Base-by-base conservation (phyloP, 495 filamentous ascomycete species). In the Astrocystis sublimbata region DNA sequence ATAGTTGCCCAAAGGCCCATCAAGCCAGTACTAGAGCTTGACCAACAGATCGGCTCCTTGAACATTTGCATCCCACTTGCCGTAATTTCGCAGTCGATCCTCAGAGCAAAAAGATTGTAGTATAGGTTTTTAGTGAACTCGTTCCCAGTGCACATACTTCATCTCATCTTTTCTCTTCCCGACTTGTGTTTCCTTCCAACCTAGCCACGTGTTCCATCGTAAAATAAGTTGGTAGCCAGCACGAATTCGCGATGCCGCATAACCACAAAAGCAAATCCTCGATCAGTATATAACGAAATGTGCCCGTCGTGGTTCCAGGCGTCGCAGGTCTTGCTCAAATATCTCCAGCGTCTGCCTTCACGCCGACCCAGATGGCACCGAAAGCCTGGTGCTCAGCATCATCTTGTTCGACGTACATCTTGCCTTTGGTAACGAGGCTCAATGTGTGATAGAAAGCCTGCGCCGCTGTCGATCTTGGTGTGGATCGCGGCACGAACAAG, bases 401-500 rank as follows among this genome's bases (percentile, higher is more conserved):
- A 1, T 81, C 76, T 67, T 90, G 88, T 65, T 76, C 66, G 3
- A 89, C 81, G 31, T 73, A 67, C 41, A 90, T 65, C 52, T 85
- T 67, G 1, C 79, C 81, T 75, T 85, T 89, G 9, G 86, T 91
- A 9, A 83, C 87, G 7, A 93, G 84, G 17, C 83, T 78, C 15
- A 96, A 81, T 12, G 86, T 79, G 73, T 93, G 87, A 72, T 89
- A 83, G 60, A 96, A 80, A 1, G 81, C 91, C 66, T 92, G 89
- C 8, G 87, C 87, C 38, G 88, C 89, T 0, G 91, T 84, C 15
- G 80, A 73, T 13, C 76, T 77, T 28, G 76, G 81, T 38, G 86
- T 85, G 24, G 80, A 71, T 23, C 52, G 60, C 1, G 81, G 80
- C 23, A 87, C 81, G 19, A 91, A 77, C 13, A 93, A 68, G 24